Evolutionary conservation across 1,284 basidiomycete species (phyloP), one percentile per base, ranked within the genome.

Genomic region (Apiotrichum mycotoxinovorans): DNA sequence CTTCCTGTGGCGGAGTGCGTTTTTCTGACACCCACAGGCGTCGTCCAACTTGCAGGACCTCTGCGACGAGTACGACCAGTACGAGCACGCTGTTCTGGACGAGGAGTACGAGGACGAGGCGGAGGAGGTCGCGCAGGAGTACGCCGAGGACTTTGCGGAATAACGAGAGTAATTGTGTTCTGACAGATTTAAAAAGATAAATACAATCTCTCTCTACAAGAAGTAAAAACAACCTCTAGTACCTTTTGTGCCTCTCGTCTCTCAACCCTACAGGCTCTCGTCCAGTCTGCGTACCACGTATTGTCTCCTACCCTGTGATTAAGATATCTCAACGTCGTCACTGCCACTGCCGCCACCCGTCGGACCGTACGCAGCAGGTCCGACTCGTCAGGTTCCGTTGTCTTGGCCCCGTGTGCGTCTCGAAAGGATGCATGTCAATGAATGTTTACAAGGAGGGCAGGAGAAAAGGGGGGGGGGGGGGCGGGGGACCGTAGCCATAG

Each of bases 41-140:
- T 48, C 46, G 51, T 67, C 66, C 49, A 76, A 76, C 65, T 62
- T 78, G 61, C 61, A 67, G 23, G 76, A 76, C 60, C 60, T 76
- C 55, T 69, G 69, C 52, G 66, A 66, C 64, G 74, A 76, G 62
- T 76, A 76, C 64, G 67, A 73, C 51, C 67, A 69, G 58, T 72
- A 65, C 67, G 53, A 58, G 67, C 63, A 11, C 20, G 26, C 18
- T 1, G 49, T 4, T 20, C 45, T 71, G 40, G 70, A 72, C 37
- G 69, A 69, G 23, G 66, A 60, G 58, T 55, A 64, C 47, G 58
- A 64, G 43, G 59, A 68, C 49, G 68, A 69, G 51, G 63, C 56
- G 37, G 66, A 51, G 43, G 61, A 61, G 34, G 57, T 58, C 23
- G 57, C 52, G 8, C 37, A 40, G 51, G 58, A 60, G 51, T 60